Conservation (phyloP, 441 rosid species). For the Geranium incanum region DNA sequence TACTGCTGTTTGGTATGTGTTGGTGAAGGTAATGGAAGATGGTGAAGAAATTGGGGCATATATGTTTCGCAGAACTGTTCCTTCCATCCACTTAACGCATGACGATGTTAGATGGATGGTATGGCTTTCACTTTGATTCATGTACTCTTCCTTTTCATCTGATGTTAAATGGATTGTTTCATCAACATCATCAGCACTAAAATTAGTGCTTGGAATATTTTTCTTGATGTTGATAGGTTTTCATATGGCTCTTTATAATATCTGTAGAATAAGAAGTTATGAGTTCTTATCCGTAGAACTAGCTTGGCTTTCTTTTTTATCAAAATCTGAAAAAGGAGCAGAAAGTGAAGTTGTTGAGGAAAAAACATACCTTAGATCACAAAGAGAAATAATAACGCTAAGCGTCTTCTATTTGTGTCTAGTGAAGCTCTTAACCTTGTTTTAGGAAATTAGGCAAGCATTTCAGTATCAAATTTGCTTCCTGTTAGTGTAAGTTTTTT, state of each 20-base stretch:
- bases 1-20: conserved; percentile 21
- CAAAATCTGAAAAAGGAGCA: neutral
- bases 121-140: conserved; percentile 16
- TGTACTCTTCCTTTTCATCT: conserved; percentile 11
- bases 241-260: neutral
- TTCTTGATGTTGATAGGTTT: neutral
- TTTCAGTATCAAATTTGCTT: too few relatives aligned
- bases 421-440: neutral
- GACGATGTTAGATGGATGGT: conserved; percentile 96
- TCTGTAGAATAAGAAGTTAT: neutral
- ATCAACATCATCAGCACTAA: neutral
- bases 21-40: conserved; percentile 81
- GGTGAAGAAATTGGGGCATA: conserved; percentile 84
- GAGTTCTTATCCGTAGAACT: neutral
- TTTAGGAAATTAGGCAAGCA: too few relatives aligned
- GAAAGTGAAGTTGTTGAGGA: too few relatives aligned
- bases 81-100: conserved; percentile 67
- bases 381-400: neutral
- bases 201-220: neutral
- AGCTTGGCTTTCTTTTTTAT: neutral
- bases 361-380: too few relatives aligned
- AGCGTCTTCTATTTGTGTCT: neutral
- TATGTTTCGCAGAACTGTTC: conserved; percentile 94
- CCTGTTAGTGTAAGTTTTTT: too few relatives aligned
- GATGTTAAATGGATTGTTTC: neutral